A percentile compares a stretch with the other conserved stretches of the same genome.
Evolutionary conservation across 805 yeast genomes (phyloP).

Genomic region (Sugiyamaella lignohabitans): DNA sequence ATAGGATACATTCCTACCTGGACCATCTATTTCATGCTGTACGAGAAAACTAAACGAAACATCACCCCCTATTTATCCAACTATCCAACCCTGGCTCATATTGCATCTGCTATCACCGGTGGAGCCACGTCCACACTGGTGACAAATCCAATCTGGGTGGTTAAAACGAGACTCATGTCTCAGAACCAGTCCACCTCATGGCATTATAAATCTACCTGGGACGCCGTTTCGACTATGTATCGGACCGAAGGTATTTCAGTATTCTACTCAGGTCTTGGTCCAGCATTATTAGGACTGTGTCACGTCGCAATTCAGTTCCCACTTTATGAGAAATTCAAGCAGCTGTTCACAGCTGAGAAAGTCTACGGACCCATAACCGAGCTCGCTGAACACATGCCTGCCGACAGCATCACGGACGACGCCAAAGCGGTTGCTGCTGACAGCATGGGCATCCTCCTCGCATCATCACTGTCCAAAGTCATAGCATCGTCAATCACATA

Average conservation of each 20-base stretch:
- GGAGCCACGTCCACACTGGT: conserved; percentile 78
- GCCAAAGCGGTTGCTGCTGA: not conserved
- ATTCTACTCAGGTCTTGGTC: conserved; percentile 83
- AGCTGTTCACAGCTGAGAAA: conserved; percentile 35
- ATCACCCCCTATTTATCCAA: conserved; percentile 38
- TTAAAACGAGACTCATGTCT: conserved; percentile 89
- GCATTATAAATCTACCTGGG: conserved; percentile 68
- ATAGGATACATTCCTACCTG: conserved; percentile 95
- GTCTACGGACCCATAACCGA: not conserved
- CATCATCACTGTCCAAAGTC: conserved; percentile 80
- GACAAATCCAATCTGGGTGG: conserved; percentile 97
- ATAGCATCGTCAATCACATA: conserved; percentile 82
- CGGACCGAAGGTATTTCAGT: conserved; percentile 69
- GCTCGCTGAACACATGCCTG: conserved; percentile 20
- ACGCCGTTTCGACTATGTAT: conserved; percentile 79
- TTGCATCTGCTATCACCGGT: conserved; percentile 70
- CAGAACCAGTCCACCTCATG: conserved; percentile 32
- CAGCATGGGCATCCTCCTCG: conserved; percentile 34
- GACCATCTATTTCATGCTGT: conserved; percentile 91
- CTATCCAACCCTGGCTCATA: conserved; percentile 33
- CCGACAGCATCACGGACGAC: not conserved
- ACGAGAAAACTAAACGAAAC: conserved; percentile 63
- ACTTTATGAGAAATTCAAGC: conserved; percentile 75
- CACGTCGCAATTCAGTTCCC: conserved; percentile 98
- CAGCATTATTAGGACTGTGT: conserved; percentile 81